phyloP scores from a whole-genome alignment of 2,329 filamentous ascomycete genomes.

The Coniochaeta sp. region DNA sequence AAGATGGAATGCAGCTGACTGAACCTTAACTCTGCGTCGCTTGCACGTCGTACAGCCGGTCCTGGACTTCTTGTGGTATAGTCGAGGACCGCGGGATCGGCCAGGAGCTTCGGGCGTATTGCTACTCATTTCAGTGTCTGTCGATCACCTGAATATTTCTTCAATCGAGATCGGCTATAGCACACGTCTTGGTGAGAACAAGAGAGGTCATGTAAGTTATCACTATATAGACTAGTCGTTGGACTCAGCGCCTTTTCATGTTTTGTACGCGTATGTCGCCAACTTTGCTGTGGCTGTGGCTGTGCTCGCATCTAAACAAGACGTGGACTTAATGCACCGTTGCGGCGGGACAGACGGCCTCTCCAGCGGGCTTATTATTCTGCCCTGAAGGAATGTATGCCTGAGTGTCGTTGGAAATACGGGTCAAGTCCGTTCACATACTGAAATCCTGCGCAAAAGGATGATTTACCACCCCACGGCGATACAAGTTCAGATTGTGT shows the following conservation, averaged over 20 bases:
- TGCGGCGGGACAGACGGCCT: background rate
- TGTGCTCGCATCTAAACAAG: background rate
- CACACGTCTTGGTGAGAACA: no score
- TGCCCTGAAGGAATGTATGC: background rate
- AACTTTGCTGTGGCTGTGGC: background rate
- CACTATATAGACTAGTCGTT: no score
- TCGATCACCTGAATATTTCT: background rate
- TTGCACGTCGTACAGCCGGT: conserved; percentile 22
- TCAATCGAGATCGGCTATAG: no score
- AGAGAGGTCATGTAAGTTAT: no score
- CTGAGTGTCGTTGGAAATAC: no score
- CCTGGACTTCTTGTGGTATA: conserved; percentile 24
- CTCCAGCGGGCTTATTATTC: no score
- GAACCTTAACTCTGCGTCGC: conserved; percentile 22
- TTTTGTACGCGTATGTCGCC: background rate
- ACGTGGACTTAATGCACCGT: background rate
- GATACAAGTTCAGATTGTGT: no score
- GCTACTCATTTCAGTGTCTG: background rate
- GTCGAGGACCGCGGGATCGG: conserved; percentile 11
- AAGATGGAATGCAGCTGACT: background rate
- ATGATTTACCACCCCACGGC: background rate
- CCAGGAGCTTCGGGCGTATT: background rate
- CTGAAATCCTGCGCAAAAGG: background rate
- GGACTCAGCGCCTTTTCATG: no score
- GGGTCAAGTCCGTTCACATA: no score